A percentile compares a stretch with the other conserved stretches of the same genome.
These are phyloP conservation scores for Fremontodendron californicum DNA, from an alignment of 345 rosid genomes.

Conservation along the genomic window DNA sequence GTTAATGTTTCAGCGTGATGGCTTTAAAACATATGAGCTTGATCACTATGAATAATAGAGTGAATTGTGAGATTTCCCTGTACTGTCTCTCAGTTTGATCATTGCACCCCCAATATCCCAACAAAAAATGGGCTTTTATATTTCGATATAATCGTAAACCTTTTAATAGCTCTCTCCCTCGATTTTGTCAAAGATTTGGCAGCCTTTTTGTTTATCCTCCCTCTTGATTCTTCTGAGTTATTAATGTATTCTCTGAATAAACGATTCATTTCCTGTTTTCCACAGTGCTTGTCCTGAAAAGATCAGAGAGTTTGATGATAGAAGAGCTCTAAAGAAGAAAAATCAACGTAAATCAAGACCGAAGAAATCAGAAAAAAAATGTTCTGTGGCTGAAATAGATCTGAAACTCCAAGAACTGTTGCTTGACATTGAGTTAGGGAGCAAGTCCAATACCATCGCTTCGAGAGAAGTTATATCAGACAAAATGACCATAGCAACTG, in stretches of 20 bases:
- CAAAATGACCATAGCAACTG: slow-evolving; percentile 16
- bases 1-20: neutral
- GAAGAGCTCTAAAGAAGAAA: slow-evolving; percentile 47
- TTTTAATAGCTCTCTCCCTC: neutral
- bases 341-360: slow-evolving; percentile 32
- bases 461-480: slow-evolving; percentile 27
- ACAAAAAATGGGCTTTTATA: neutral
- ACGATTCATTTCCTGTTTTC: neutral
- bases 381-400: slow-evolving; percentile 43
- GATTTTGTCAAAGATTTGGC: neutral
- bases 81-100: neutral
- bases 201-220: neutral
- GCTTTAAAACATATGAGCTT: neutral
- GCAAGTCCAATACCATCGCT: slow-evolving; percentile 19
- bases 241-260: neutral
- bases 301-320: slow-evolving; percentile 63
- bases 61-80: neutral
- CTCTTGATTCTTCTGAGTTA: neutral
- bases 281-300: slow-evolving; percentile 87
- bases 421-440: slow-evolving; percentile 49
- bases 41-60: neutral
- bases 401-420: slow-evolving; percentile 49
- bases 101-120: neutral
- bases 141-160: neutral
- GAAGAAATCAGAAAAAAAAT: slow-evolving; percentile 34